Percentiles rank a stretch among this genome's conserved stretches.
phyloP scores from a whole-genome alignment of 116 monocot species.

The Thalassia testudinum region DNA sequence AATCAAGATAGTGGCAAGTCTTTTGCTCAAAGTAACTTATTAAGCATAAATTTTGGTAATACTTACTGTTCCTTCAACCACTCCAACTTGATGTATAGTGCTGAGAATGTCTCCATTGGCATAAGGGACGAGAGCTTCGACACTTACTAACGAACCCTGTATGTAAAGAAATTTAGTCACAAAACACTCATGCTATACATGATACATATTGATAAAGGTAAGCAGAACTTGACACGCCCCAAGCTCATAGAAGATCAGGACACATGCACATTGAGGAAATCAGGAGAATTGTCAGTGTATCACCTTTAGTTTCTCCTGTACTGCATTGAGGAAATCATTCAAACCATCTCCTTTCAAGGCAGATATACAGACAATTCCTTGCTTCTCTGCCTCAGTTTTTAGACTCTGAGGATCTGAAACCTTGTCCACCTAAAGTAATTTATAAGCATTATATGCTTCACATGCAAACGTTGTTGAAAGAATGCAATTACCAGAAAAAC shows the following conservation, averaged over 20 bases:
- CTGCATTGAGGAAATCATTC: constrained; percentile 62
- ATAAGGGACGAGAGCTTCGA: constrained; percentile 87
- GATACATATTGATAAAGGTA: too few relatives aligned
- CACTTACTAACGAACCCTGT: constrained; percentile 68
- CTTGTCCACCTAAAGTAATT: constrained; percentile 54
- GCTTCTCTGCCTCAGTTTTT: constrained; percentile 40
- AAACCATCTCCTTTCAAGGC: constrained; percentile 68
- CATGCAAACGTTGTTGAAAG: background rate
- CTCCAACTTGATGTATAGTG: constrained; percentile 81
- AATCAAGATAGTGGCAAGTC: too few relatives aligned
- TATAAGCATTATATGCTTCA: background rate
- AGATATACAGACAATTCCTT: constrained; percentile 73
- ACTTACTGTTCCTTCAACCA: constrained; percentile 74
- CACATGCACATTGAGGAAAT: too few relatives aligned
- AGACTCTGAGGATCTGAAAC: constrained; percentile 36
- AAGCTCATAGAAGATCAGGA: too few relatives aligned
- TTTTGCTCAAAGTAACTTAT: too few relatives aligned
- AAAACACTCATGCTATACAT: too few relatives aligned
- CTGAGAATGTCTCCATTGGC: constrained; percentile 81
- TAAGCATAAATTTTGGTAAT: too few relatives aligned
- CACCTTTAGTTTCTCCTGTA: constrained; percentile 82
- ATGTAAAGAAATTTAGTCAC: background rate
- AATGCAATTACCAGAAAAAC: background rate
- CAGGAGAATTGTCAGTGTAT: too few relatives aligned
- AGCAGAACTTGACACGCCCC: too few relatives aligned